Evolutionary conservation across 345 rosid genomes (phyloP).

Genomic region (Euclidium syriacum): DNA sequence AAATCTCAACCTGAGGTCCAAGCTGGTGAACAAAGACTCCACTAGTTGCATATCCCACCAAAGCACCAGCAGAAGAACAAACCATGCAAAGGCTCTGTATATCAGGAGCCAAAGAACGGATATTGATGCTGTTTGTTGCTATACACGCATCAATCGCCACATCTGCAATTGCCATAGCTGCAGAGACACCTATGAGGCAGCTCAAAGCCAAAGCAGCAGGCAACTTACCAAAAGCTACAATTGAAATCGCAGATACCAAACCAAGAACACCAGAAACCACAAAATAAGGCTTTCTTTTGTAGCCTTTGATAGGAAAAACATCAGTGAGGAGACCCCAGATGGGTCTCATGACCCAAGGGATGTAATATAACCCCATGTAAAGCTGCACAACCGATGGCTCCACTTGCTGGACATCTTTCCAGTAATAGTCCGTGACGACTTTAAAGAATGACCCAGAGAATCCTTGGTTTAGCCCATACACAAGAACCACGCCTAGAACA

Average conservation of each 20-base stretch:
- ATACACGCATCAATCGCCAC: slow-evolving; percentile 86
- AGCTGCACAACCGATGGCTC: slow-evolving; percentile 74
- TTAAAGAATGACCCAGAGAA: slow-evolving; percentile 69
- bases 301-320: slow-evolving; percentile 64
- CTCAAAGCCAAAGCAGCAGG: slow-evolving; percentile 49
- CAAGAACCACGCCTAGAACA: slow-evolving; percentile 56
- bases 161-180: slow-evolving; percentile 75
- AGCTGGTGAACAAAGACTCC: slow-evolving; percentile 66
- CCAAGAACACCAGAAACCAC: slow-evolving; percentile 63
- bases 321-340: slow-evolving; percentile 78
- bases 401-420: slow-evolving; percentile 75
- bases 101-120: slow-evolving; percentile 59
- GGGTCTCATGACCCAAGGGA: slow-evolving; percentile 81
- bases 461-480: slow-evolving; percentile 75
- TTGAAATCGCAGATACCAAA: slow-evolving; percentile 42
- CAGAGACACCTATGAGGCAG: slow-evolving; percentile 61
- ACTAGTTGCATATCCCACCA: slow-evolving; percentile 62
- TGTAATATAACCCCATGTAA: slow-evolving; percentile 64
- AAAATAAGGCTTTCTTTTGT: slow-evolving; percentile 68
- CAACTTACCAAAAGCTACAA: slow-evolving; percentile 43
- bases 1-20: slow-evolving; percentile 58
- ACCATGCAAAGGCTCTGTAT: slow-evolving; percentile 78
- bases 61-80: slow-evolving; percentile 77
- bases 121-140: slow-evolving; percentile 62
- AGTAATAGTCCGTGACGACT: slow-evolving; percentile 74